Conservation (phyloP, 2,329 filamentous ascomycete species). For the Beauveria pseudobassiana region DNA sequence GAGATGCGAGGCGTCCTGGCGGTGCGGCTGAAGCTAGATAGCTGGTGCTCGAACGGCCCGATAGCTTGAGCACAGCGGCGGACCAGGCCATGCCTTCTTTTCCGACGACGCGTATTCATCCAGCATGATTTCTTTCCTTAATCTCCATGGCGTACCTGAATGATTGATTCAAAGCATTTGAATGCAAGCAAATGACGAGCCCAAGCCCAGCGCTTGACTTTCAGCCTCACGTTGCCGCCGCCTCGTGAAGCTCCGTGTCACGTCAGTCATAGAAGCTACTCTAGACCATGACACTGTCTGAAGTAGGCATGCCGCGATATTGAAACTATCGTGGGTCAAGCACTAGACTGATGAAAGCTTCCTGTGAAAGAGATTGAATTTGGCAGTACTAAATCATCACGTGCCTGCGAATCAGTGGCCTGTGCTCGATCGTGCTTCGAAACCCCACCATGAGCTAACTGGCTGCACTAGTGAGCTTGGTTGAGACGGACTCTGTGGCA, state of each 20-base stretch:
- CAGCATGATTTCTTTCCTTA: not conserved
- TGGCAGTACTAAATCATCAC: not conserved
- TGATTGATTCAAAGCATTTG: not conserved
- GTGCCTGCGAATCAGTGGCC: not conserved
- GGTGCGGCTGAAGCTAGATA: not conserved
- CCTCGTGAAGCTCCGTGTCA: not conserved
- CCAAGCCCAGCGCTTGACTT: not conserved
- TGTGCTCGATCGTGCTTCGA: slow-evolving; percentile 7
- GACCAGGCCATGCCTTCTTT: not conserved
- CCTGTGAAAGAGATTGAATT: not conserved
- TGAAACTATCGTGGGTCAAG: too few relatives aligned
- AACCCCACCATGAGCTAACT: slow-evolving; percentile 9
- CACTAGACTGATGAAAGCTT: too few relatives aligned
- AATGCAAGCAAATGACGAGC: not conserved
- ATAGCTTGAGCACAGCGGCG: not conserved
- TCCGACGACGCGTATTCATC: not conserved
- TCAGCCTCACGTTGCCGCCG: not conserved
- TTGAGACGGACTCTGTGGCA: not conserved
- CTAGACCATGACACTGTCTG: too few relatives aligned
- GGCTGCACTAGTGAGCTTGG: not conserved
- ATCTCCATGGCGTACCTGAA: too few relatives aligned
- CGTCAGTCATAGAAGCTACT: too few relatives aligned
- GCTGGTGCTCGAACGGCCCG: not conserved
- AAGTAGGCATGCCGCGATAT: too few relatives aligned
- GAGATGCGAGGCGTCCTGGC: not conserved